Base-by-base conservation (phyloP, 1,284 basidiomycete species). In the Leccinum pachyderme region DNA sequence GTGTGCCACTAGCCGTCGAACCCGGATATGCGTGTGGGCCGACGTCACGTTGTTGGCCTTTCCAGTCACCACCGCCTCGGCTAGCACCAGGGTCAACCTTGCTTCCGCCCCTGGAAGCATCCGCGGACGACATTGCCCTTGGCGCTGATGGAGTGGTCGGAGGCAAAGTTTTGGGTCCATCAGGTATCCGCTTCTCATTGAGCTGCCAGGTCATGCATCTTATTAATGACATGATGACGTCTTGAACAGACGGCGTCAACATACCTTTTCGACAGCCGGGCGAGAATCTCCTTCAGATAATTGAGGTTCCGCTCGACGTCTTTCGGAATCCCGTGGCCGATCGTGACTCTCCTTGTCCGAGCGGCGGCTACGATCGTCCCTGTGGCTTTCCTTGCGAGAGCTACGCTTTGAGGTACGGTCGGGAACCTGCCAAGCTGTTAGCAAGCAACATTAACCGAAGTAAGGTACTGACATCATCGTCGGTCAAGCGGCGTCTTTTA, bases 321-420 rank as follows among this genome's bases (percentile, higher is more conserved):
- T 75, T 51, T 91, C 87, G 2, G 83, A 80, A 15, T 89, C 87
- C 45, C 85, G 79, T 24, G 68, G 73, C 55, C 86, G 77, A 24
- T 89, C 87, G 55, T 84, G 80, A 15, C 77, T 70, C 32, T 88
- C 87, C 67, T 88, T 88, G 45, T 89, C 87, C n/a, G 78, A 74
- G 44, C 87, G 80, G 31, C 86, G 81, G 59, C 72, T 73, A 37
- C 87, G 77, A 32, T 90, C 88, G 56, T 90, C 88, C 54, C 87
- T 81, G 63, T 89, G 85, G 28, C 80, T 73, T 7, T 90, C 88
- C 66, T 87, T 88, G 48, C 89, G 83, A 56, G 87, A 86, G 53
- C 81, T 80, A 31, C 88, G 84, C 67, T 91, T 91, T 12, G 83
- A 80, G 44, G 78, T 77, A 57, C 89, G 81, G 53, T 91, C 89